phyloP scores from a whole-genome alignment of 139 green algal genomes.

The Pycnococcus provasolii region DNA sequence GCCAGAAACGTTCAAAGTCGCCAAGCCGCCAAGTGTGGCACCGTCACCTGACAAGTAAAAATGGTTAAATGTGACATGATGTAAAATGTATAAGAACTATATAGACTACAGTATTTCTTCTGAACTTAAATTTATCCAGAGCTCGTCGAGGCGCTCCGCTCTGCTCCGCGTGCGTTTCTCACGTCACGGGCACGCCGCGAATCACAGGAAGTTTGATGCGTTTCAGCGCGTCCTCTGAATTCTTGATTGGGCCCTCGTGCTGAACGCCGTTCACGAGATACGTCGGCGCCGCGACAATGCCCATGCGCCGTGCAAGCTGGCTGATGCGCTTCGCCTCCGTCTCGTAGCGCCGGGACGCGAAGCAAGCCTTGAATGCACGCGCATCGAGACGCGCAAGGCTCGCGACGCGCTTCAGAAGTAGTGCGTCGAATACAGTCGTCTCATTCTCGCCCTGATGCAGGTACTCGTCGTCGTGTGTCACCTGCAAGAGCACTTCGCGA shows the following conservation, averaged over 20 bases:
- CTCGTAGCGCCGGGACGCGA: conserved; percentile 8
- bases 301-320: conserved; percentile 6
- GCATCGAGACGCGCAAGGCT: conserved; percentile 10
- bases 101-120: too few relatives aligned
- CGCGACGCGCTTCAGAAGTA: conserved; percentile 1
- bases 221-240: too few relatives aligned
- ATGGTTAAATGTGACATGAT: too few relatives aligned
- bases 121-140: too few relatives aligned
- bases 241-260: background rate
- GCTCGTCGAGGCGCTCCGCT: too few relatives aligned
- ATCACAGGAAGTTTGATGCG: too few relatives aligned
- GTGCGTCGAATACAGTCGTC: conserved; percentile 6
- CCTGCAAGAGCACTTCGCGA: background rate
- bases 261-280: conserved; percentile 5
- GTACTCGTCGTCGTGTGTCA: background rate
- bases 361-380: conserved; percentile 7
- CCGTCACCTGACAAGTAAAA: too few relatives aligned
- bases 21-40: too few relatives aligned
- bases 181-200: too few relatives aligned
- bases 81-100: too few relatives aligned
- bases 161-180: too few relatives aligned
- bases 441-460: background rate
- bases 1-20: too few relatives aligned
- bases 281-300: conserved; percentile 7
- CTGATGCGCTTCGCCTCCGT: conserved; percentile 5